Evolutionary conservation across 495 filamentous ascomycete species (phyloP), one percentile per base, ranked within the genome.

Genomic region (Aspergillus incahuasiensis): DNA sequence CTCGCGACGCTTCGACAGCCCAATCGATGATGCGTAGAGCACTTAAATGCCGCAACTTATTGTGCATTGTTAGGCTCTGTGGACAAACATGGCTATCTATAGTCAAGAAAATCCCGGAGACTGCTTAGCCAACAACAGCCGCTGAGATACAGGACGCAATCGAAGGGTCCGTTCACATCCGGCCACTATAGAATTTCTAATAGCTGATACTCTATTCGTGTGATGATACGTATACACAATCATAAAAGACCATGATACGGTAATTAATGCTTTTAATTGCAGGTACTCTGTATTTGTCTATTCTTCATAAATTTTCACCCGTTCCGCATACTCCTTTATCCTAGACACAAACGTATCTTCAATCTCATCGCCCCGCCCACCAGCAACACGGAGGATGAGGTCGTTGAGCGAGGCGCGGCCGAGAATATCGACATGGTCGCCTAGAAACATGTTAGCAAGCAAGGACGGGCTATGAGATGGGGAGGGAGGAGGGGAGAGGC

Each of bases 341-440:
- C 87, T 85, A 32, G 88, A 92, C 52, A 87, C 75, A 34, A 92
- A 83, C 40, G 79, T 85, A 54, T 96, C 86, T 55, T 86, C 75
- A 53, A 98, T 91, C 15, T 82, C 73, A 39, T 91, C 81, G 24
- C 94, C 94, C 59, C 81, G 86, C 0, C 94, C 94, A n/a, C 89
- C 91, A 0, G 89, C 94, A 13, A 98, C 88, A 24, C 87, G 79
- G 51, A 98, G 73, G 41, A 98, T 88, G 19, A 96, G 73, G 67
- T 97, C 95, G 62, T 97, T 98, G 9, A 98, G 81, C 5, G 83
- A 91, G 57, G 89, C 82, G 5, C 94, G 77, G 12, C 94, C 94
- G 16, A 98, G 76, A 52, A 98, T 97, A 68, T 98, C 94, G 32
- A 98, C 94, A 63, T 98, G 94, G 70, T 98, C 94, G 1, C 90